phyloP scores from a whole-genome alignment of 345 rosid species.

The Durio zibethinus region DNA sequence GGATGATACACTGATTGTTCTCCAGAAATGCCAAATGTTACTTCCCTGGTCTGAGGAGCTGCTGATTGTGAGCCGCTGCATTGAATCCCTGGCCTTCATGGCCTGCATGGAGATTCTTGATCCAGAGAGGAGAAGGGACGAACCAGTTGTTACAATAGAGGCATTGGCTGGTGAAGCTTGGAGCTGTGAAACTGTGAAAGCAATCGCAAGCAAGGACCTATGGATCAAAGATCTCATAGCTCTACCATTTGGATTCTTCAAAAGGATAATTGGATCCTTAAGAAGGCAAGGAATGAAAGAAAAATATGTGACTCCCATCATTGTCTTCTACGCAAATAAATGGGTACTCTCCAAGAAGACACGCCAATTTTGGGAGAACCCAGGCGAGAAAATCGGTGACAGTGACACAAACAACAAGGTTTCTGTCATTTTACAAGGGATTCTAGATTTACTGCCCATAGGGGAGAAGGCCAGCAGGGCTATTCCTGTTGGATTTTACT shows the following conservation, averaged over 20 bases:
- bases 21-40: conserved; percentile 52
- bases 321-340: conserved; percentile 59
- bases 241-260: conserved; percentile 67
- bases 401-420: conserved; percentile 14
- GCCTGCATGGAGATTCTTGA: conserved; percentile 92
- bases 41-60: conserved; percentile 62
- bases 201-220: conserved; percentile 43
- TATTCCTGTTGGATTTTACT: conserved; percentile 70
- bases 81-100: conserved; percentile 76
- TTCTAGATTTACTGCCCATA: conserved; percentile 54
- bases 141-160: conserved; percentile 51
- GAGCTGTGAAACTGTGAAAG: conserved; percentile 45
- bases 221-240: conserved; percentile 78
- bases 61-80: conserved; percentile 73
- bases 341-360: conserved; percentile 47
- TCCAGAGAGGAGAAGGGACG: conserved; percentile 63
- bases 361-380: conserved; percentile 40
- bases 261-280: conserved; percentile 61
- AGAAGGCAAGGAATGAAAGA: conserved; percentile 90
- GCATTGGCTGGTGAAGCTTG: conserved; percentile 47
- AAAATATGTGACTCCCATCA: conserved; percentile 58
- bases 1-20: conserved; percentile 71
- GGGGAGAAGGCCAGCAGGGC: conserved; percentile 47
- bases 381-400: conserved; percentile 21
- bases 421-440: conserved; percentile 40